Evolutionary conservation across 2,329 filamentous ascomycete genomes (phyloP).

Genomic region (Boeremia exigua): DNA sequence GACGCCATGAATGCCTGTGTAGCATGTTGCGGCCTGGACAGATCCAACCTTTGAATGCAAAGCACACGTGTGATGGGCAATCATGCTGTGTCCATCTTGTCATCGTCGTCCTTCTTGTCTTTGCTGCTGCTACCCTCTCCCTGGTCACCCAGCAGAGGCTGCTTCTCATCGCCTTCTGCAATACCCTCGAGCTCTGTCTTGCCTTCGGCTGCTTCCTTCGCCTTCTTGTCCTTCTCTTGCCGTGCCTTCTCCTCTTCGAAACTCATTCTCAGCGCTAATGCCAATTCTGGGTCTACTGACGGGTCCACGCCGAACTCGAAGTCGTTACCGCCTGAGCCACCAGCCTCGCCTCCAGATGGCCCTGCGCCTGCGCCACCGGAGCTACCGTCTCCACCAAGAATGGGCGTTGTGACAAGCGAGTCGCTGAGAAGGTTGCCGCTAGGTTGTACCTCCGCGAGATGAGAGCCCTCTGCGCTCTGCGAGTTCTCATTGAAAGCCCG

Average conservation of each 20-base stretch:
- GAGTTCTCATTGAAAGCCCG: conserved; percentile 92
- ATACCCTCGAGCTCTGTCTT: conserved; percentile 82
- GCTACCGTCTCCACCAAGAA: conserved; percentile 81
- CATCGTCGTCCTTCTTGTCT: conserved; percentile 59
- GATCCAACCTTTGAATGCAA: not conserved
- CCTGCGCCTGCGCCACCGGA: conserved; percentile 62
- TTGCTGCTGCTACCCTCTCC: conserved; percentile 70
- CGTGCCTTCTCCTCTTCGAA: conserved; percentile 97
- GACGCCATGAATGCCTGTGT: conserved; percentile 37
- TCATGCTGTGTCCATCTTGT: conserved; percentile 93
- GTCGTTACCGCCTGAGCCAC: conserved; percentile 62
- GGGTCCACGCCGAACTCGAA: conserved; percentile 93
- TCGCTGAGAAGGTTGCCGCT: conserved; percentile 92
- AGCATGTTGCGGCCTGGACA: conserved; percentile 2
- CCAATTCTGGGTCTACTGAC: conserved; percentile 88
- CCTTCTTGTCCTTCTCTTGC: conserved; percentile 82
- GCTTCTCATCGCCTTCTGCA: conserved; percentile 69
- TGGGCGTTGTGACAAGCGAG: conserved; percentile 85
- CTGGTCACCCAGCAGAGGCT: conserved; percentile 68
- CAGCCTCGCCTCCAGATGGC: conserved; percentile 58
- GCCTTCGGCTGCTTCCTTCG: conserved; percentile 72
- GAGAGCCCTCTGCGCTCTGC: conserved; percentile 85
- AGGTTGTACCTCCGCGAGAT: conserved; percentile 88
- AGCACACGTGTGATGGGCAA: not conserved
- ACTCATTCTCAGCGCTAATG: conserved; percentile 93